A percentile compares a stretch with the other conserved stretches of the same genome.
Evolutionary conservation across 2,329 filamentous ascomycete genomes (phyloP).

Genomic region (Colletotrichum viniferum): DNA sequence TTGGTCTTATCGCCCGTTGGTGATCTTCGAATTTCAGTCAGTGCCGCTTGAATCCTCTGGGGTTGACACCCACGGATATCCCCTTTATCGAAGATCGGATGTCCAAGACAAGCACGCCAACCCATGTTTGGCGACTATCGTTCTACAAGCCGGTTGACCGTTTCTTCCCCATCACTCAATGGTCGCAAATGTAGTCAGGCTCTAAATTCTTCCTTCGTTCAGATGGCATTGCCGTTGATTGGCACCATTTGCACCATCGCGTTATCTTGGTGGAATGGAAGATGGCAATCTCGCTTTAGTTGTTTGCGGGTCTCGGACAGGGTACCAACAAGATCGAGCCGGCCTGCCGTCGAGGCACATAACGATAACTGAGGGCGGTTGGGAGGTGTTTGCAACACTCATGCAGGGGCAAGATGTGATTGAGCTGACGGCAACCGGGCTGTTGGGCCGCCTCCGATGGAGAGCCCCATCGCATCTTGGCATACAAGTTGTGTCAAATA

Average conservation of each 20-base stretch:
- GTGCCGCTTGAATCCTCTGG: background rate
- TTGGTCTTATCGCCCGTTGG: background rate
- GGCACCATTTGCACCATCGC: too few species aligned
- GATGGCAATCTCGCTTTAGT: background rate
- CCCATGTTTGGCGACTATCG: background rate
- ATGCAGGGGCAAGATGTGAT: background rate
- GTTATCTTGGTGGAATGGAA: fast-evolving
- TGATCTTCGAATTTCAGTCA: background rate
- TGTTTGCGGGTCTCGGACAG: background rate
- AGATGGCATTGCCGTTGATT: too few species aligned
- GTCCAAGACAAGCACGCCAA: background rate
- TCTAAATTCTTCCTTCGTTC: too few species aligned
- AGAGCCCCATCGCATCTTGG: background rate
- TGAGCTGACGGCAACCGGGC: background rate
- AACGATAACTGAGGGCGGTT: background rate
- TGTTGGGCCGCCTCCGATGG: background rate
- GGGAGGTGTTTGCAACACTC: background rate
- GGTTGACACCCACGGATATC: background rate
- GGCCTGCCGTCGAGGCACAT: background rate
- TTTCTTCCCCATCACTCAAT: background rate
- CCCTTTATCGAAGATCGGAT: background rate
- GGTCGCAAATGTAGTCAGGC: background rate
- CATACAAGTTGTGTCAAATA: background rate
- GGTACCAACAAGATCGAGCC: background rate
- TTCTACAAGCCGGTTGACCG: background rate